A percentile compares a stretch with the other conserved stretches of the same genome.
phyloP scores from a whole-genome alignment of 805 yeast genomes.

The Suhomyces sp. region DNA sequence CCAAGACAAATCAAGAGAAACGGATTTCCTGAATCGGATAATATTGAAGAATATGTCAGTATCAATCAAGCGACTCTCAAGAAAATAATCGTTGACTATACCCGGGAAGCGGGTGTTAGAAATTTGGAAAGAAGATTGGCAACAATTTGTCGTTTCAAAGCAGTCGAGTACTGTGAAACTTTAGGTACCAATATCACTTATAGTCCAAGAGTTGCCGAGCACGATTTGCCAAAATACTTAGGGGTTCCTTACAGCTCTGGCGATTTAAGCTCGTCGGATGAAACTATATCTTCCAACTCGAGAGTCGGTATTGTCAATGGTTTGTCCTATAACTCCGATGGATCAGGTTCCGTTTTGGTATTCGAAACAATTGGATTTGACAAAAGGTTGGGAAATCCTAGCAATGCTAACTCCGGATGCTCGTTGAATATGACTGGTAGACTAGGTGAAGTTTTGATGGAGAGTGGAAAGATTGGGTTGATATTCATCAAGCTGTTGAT shows the following conservation, averaged over 20 bases:
- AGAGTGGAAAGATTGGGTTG: constrained; percentile 76
- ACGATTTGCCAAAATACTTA: constrained; percentile 64
- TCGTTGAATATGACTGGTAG: constrained; percentile 72
- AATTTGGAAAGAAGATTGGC: constrained; percentile 74
- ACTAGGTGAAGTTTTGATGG: constrained; percentile 77
- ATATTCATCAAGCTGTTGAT: constrained; percentile 65
- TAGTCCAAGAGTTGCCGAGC: constrained; percentile 41
- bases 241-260: constrained; percentile 56
- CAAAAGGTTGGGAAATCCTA: constrained; percentile 25
- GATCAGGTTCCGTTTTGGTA: constrained; percentile 76
- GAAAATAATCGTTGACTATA: constrained; percentile 64
- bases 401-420: constrained; percentile 24
- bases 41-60: constrained; percentile 36
- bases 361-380: constrained; percentile 78
- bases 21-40: constrained; percentile 47
- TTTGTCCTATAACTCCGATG: constrained; percentile 80
- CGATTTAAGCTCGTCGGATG: constrained; percentile 31
- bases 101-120: constrained; percentile 86
- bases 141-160: constrained; percentile 75
- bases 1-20: constrained; percentile 74
- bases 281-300: constrained; percentile 42
- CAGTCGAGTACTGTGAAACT: constrained; percentile 59
- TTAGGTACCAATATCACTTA: constrained; percentile 28
- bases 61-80: constrained; percentile 56
- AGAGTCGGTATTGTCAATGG: constrained; percentile 78